Percentiles rank a stretch among this genome's conserved stretches.
phyloP scores from a whole-genome alignment of 257 asterid species.

The Solanum chaucha region DNA sequence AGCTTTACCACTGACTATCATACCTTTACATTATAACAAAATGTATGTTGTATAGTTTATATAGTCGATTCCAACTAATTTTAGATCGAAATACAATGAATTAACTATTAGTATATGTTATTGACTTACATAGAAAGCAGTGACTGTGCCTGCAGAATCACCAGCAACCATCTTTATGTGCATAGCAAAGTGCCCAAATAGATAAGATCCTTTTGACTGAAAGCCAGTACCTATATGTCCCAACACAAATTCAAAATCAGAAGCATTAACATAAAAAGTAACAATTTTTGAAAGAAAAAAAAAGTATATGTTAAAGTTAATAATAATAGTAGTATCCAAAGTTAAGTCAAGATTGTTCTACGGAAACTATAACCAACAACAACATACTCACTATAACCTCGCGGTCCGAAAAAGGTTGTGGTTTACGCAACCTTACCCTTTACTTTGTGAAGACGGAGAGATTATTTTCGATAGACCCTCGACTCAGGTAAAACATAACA shows the following conservation, averaged over 20 bases:
- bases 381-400: background rate
- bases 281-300: background rate
- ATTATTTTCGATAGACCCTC: background rate
- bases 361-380: background rate
- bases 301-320: background rate
- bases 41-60: background rate
- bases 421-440: background rate
- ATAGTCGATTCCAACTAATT: background rate
- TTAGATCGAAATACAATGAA: background rate
- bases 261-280: background rate
- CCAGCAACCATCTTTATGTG: conserved; percentile 75
- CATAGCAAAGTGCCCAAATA: conserved; percentile 79
- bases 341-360: background rate
- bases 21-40: background rate
- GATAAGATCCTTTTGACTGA: conserved; percentile 72
- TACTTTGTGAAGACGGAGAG: too few relatives aligned
- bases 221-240: conserved; percentile 56
- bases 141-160: conserved; percentile 86
- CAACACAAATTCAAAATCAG: background rate
- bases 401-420: background rate
- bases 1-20: background rate
- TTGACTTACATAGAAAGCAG: conserved; percentile 66
- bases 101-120: background rate
- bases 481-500: background rate
- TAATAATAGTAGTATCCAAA: background rate